Evolutionary conservation across 2,329 filamentous ascomycete genomes (phyloP).

Genomic region (Microdochium trichocladiopsis): DNA sequence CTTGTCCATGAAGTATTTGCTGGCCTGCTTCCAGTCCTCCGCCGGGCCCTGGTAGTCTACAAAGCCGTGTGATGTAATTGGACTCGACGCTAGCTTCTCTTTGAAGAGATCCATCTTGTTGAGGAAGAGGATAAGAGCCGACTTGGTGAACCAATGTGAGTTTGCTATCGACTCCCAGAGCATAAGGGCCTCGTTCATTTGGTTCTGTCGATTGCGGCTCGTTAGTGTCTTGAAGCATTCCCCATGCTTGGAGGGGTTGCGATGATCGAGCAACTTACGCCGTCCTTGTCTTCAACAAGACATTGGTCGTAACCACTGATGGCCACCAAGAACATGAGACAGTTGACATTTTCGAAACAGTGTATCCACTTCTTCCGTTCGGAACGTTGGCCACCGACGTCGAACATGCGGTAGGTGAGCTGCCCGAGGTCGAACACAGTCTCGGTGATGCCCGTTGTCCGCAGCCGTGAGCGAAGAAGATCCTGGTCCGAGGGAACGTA

Average conservation of each 20-base stretch:
- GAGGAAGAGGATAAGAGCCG: conserved; percentile 75
- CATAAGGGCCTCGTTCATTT: conserved; percentile 88
- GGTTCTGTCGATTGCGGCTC: conserved; percentile 51
- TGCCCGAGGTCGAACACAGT: conserved; percentile 88
- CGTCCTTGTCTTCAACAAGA: conserved; percentile 91
- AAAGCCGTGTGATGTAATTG: conserved; percentile 68
- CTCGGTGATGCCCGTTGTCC: conserved; percentile 94
- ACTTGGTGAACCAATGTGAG: conserved; percentile 79
- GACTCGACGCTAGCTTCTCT: conserved; percentile 64
- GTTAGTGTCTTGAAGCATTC: conserved; percentile 3
- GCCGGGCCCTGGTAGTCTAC: conserved; percentile 70
- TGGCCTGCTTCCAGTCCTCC: conserved; percentile 66
- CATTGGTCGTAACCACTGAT: conserved; percentile 97
- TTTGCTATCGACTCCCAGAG: conserved; percentile 81
- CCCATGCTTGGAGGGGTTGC: not conserved
- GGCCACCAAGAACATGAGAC: conserved; percentile 85
- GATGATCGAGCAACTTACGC: conserved; percentile 49
- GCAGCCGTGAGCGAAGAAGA: conserved; percentile 79
- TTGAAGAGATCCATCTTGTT: conserved; percentile 87
- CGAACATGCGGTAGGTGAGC: conserved; percentile 94
- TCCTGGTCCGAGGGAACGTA: conserved; percentile 94
- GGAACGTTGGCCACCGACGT: conserved; percentile 85
- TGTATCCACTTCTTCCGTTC: conserved; percentile 98
- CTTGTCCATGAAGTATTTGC: conserved; percentile 76
- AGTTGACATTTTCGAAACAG: conserved; percentile 91